These are phyloP conservation scores for Aspergillus sp. DNA, from an alignment of 2,329 filamentous ascomycete genomes.

Conservation along the genomic window DNA sequence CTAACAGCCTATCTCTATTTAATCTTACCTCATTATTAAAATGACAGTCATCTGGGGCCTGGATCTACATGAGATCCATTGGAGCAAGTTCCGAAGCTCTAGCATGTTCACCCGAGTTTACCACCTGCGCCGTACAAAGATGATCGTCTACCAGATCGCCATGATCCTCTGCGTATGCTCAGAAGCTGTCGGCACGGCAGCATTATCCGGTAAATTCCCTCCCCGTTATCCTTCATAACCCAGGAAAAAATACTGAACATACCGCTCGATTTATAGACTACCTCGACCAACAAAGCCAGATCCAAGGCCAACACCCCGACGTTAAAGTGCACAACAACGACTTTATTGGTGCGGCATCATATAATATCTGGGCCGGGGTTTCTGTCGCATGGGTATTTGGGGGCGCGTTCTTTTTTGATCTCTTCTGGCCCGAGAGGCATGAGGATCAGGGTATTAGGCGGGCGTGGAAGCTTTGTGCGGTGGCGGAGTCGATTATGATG, in stretches of 20 bases:
- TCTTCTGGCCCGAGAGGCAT: slow-evolving; percentile 53
- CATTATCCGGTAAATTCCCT: slow-evolving; percentile 42
- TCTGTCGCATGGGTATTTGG: slow-evolving; percentile 54
- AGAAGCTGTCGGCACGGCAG: slow-evolving; percentile 51
- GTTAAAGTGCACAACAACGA: slow-evolving; percentile 49
- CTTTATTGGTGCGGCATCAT: slow-evolving; percentile 50
- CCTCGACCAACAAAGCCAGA: slow-evolving; percentile 46
- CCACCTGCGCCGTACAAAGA: slow-evolving; percentile 51
- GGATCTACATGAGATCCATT: slow-evolving; percentile 51
- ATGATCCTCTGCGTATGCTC: slow-evolving; percentile 54
- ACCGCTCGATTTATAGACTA: slow-evolving; percentile 38
- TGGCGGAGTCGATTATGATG: slow-evolving; percentile 42
- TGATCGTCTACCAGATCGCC: slow-evolving; percentile 54
- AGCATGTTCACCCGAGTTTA: slow-evolving; percentile 54
- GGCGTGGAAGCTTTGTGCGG: slow-evolving; percentile 50
- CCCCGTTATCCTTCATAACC: neutral
- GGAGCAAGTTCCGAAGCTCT: slow-evolving; percentile 51
- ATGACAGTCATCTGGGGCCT: slow-evolving; percentile 53
- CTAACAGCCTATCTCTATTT: neutral
- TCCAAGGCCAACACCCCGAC: slow-evolving; percentile 34
- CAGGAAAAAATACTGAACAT: neutral
- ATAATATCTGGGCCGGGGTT: slow-evolving; percentile 54
- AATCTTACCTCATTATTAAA: neutral
- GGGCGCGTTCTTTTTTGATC: slow-evolving; percentile 55
- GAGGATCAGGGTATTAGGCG: slow-evolving; percentile 44